Evolutionary conservation across 352 stramenopile genomes (phyloP).

Genomic region (Globisporangium apiculatum): DNA sequence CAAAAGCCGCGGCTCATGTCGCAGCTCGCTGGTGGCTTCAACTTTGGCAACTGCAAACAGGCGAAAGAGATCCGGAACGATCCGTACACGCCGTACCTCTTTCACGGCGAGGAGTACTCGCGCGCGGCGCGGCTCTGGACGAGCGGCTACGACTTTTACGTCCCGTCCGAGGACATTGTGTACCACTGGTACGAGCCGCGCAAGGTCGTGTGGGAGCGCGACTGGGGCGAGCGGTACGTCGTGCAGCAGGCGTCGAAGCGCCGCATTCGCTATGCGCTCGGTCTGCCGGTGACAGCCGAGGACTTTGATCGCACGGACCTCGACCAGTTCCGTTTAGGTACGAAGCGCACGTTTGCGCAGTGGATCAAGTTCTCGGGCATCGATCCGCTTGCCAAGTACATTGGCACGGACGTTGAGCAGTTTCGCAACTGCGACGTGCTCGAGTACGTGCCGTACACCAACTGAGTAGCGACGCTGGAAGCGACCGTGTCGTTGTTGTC

Average conservation of each 20-base stretch:
- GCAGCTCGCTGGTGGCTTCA: conserved; percentile 74
- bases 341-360: conserved; percentile 67
- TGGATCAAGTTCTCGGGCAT: conserved; percentile 79
- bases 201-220: conserved; percentile 77
- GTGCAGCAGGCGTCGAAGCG: conserved; percentile 70
- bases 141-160: conserved; percentile 75
- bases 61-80: conserved; percentile 72
- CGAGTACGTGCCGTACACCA: conserved; percentile 51
- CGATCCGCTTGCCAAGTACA: conserved; percentile 57
- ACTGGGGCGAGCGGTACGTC: conserved; percentile 61
- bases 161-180: conserved; percentile 59
- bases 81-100: conserved; percentile 71
- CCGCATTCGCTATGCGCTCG: conserved; percentile 57
- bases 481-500: background rate
- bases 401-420: conserved; percentile 38
- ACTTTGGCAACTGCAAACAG: conserved; percentile 70
- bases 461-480: background rate
- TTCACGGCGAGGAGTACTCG: conserved; percentile 83
- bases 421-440: conserved; percentile 71
- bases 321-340: conserved; percentile 61
- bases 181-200: conserved; percentile 80
- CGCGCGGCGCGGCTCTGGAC: conserved; percentile 70
- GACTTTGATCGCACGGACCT: conserved; percentile 73
- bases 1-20: conserved; percentile 73
- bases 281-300: conserved; percentile 47